Evolutionary conservation across 148 eudicot genomes (phyloP).

Genomic region (Agrostemma githago): DNA sequence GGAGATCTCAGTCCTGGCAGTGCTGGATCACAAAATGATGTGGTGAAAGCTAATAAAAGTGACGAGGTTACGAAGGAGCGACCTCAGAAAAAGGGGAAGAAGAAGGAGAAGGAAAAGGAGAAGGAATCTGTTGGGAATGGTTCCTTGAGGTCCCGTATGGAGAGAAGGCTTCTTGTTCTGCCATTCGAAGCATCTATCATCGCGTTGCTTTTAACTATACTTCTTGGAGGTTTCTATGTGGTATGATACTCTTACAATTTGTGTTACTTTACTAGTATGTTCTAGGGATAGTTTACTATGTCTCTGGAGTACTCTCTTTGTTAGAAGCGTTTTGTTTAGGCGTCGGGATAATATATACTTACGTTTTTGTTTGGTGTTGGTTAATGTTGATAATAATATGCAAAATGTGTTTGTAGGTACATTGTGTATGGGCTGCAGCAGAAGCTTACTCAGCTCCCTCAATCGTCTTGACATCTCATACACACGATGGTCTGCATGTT

Average conservation of each 20-base stretch:
- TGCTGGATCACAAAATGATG: constrained; percentile 37
- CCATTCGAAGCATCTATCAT: constrained; percentile 81
- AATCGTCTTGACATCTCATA: constrained; percentile 79
- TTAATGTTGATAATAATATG: not conserved
- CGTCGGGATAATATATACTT: not conserved
- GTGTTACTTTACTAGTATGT: not conserved
- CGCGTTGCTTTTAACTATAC: constrained; percentile 61
- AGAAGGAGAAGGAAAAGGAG: constrained; percentile 73
- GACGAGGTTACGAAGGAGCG: constrained; percentile 62
- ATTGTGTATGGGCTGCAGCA: constrained; percentile 99
- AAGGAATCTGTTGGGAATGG: constrained; percentile 40
- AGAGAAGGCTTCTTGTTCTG: constrained; percentile 68
- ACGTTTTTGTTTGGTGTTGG: not conserved
- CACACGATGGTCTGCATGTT: constrained; percentile 88
- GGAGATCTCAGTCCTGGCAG: constrained; percentile 49
- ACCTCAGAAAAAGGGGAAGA: constrained; percentile 51
- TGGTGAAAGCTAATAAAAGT: constrained; percentile 45
- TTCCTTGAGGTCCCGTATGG: constrained; percentile 46
- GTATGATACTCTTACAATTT: constrained; percentile 38
- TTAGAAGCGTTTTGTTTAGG: not conserved
- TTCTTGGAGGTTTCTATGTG: constrained; percentile 95
- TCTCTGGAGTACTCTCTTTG: not conserved
- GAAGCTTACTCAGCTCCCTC: constrained; percentile 99
- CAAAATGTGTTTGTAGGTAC: constrained; percentile 47
- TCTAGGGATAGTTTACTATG: not conserved